Conservation (phyloP, 495 filamentous ascomycete genomes). For the Gamarada debralockiae region DNA sequence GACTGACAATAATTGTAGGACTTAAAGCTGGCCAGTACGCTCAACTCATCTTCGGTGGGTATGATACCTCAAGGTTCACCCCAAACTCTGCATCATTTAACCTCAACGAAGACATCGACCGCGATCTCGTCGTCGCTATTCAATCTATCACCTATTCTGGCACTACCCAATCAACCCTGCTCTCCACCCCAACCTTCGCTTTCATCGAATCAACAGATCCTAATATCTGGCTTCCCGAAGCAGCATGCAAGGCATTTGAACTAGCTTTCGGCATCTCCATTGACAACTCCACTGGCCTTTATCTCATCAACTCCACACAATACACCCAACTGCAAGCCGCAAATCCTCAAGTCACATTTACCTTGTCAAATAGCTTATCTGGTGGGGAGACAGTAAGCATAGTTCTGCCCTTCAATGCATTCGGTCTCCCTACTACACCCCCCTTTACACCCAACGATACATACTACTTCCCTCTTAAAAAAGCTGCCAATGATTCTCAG, state of each 20-base stretch:
- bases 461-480: constrained; percentile 18
- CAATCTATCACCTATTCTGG: constrained; percentile 38
- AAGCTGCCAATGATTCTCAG: constrained; percentile 48
- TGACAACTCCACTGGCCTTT: constrained; percentile 42
- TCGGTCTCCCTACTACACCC: neutral
- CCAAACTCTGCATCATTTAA: constrained; percentile 42
- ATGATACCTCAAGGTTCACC: constrained; percentile 45
- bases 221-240: constrained; percentile 50
- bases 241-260: constrained; percentile 50
- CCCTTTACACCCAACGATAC: neutral
- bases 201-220: constrained; percentile 54
- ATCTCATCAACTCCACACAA: constrained; percentile 44
- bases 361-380: constrained; percentile 35
- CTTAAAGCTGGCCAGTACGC: constrained; percentile 43
- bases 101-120: constrained; percentile 34
- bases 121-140: constrained; percentile 46
- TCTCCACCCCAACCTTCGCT: constrained; percentile 29
- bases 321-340: constrained; percentile 36
- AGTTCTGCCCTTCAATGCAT: constrained; percentile 37
- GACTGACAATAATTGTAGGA: constrained; percentile 24
- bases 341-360: constrained; percentile 49
- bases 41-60: constrained; percentile 53
- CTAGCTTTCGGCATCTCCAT: constrained; percentile 45
- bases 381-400: constrained; percentile 44
- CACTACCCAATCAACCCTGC: constrained; percentile 18